Base-by-base conservation (phyloP, 140 eudicot species). In the Ambrosia hybrid region DNA sequence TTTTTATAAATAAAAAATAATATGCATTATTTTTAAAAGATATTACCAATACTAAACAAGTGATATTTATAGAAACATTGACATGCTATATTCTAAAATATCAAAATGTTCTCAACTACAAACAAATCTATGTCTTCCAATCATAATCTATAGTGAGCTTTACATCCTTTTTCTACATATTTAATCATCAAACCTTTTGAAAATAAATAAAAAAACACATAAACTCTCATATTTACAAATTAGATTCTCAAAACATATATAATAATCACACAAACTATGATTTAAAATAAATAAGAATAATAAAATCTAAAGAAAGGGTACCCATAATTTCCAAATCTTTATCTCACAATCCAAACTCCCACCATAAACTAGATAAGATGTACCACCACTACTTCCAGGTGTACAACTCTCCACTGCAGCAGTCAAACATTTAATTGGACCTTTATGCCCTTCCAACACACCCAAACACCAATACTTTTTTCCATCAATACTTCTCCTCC, bases 311-410 rank as follows among this genome's bases (percentile, higher is more conserved):
- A 72, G 57, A 45, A 78, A 78, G 9, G 97, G 91, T 59, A 85
- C 85, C 90, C 85, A 83, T 55, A 85, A 59, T 73, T 76, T 63
- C 97, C 97, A 91, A 16, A 85, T 48, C 80, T 84, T 88, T 48
- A 85, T 75, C 72, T 91, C 97, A 82, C 80, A 73, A 78, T 84
- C 95, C 88, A 91, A 82, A 60, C 97, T 78, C 41, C 96, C 97
- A 82, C 95, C 88, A 57, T 83, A 88, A 51, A 91, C 79, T 12
- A 82, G 59, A 77, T 73, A 91, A 81, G 82, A 80, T 41, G 82
- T 85, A 34, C 92, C 92, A 48, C 71, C 45, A 53, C 21, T 3
- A 62, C 51, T 67, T 37, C 15, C 67, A 37, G 65, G 37, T 57
- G 57, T 73, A 69, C 75, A 55, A 77, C 33, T 26, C 61, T 88